A percentile compares a stretch with the other conserved stretches of the same genome.
These are phyloP conservation scores for Xylaria scruposa DNA, from an alignment of 495 filamentous ascomycete species.

Conservation along the genomic window DNA sequence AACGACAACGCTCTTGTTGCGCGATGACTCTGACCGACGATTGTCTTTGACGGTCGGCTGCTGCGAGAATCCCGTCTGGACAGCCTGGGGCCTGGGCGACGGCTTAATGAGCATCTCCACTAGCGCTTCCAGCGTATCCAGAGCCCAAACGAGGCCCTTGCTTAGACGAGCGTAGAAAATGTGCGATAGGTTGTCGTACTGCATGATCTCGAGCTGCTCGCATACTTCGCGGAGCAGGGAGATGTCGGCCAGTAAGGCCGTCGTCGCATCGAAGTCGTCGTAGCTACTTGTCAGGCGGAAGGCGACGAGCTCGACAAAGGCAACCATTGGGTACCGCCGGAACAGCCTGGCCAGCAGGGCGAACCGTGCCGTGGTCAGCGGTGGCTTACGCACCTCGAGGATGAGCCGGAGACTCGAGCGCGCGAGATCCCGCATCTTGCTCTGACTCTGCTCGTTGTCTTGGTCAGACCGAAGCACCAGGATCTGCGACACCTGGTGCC, in stretches of 20 bases:
- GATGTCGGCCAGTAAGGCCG: conserved; percentile 14
- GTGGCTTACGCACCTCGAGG: conserved; percentile 12
- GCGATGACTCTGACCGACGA: conserved; percentile 2
- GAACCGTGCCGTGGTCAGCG: conserved; percentile 15
- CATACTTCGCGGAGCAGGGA: conserved; percentile 19
- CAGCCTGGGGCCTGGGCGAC: neutral
- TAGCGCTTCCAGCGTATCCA: conserved; percentile 20
- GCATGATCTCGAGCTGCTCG: conserved; percentile 24
- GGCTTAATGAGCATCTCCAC: conserved; percentile 8
- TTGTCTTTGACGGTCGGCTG: conserved; percentile 2
- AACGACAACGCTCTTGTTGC: neutral
- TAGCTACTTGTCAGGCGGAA: conserved; percentile 12
- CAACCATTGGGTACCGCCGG: conserved; percentile 26
- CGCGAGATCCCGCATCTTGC: conserved; percentile 23
- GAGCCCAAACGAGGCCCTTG: conserved; percentile 20
- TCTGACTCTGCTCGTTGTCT: conserved; percentile 17
- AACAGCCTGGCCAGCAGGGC: conserved; percentile 29
- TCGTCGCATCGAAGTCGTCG: conserved; percentile 11
- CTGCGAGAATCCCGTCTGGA: neutral
- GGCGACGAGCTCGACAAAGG: conserved; percentile 24
- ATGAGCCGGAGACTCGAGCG: conserved; percentile 29
- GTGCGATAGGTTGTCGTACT: conserved; percentile 25
- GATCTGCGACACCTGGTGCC: conserved; percentile 31
- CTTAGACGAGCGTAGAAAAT: conserved; percentile 28
- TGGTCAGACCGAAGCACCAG: conserved; percentile 25